Evolutionary conservation across 2,329 filamentous ascomycete species (phyloP).

Genomic region (Ascochyta clinopodiicola): DNA sequence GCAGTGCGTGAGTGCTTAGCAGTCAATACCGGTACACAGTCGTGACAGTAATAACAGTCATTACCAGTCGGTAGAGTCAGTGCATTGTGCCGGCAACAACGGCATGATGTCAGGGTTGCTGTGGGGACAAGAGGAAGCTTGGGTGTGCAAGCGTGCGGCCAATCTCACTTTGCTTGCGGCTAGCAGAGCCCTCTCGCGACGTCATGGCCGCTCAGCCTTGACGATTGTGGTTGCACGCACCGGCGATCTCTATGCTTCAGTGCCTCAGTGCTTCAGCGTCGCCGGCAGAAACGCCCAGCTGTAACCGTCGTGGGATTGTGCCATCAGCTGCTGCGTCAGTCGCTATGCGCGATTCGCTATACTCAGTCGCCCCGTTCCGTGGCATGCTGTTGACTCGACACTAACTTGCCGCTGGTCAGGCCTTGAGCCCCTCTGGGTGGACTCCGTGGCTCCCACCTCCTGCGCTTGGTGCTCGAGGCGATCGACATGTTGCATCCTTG

Average conservation of each 20-base stretch:
- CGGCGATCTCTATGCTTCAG: conserved; percentile 7
- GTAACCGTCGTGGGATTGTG: conserved; percentile 1
- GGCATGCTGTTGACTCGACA: conserved; percentile 8
- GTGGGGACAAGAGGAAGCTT: conserved; percentile 6
- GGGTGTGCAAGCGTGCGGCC: not conserved
- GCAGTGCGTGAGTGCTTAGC: not conserved
- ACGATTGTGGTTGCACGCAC: conserved; percentile 10
- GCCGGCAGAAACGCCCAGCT: conserved; percentile 8
- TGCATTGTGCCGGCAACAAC: conserved; percentile 3
- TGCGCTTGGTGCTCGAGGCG: conserved; percentile 14
- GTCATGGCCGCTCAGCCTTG: conserved; percentile 14
- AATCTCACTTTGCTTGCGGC: conserved; percentile 8
- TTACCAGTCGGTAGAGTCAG: not conserved
- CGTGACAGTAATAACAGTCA: too few relatives aligned
- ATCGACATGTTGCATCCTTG: conserved; percentile 14
- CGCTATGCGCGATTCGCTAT: too few relatives aligned
- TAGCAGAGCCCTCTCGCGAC: conserved; percentile 6
- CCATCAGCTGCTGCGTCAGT: too few relatives aligned
- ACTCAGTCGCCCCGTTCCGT: conserved; percentile 2
- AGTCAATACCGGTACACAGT: too few relatives aligned
- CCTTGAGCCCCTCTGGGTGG: conserved; percentile 14
- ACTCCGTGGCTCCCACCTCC: not conserved
- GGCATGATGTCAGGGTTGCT: conserved; percentile 16
- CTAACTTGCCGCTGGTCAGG: conserved; percentile 13
- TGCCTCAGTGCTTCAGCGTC: not conserved